Percentiles rank a stretch among this genome's conserved stretches.
Evolutionary conservation across 768 basidiomycete species (phyloP).

Genomic region (Mycena capillaripes): DNA sequence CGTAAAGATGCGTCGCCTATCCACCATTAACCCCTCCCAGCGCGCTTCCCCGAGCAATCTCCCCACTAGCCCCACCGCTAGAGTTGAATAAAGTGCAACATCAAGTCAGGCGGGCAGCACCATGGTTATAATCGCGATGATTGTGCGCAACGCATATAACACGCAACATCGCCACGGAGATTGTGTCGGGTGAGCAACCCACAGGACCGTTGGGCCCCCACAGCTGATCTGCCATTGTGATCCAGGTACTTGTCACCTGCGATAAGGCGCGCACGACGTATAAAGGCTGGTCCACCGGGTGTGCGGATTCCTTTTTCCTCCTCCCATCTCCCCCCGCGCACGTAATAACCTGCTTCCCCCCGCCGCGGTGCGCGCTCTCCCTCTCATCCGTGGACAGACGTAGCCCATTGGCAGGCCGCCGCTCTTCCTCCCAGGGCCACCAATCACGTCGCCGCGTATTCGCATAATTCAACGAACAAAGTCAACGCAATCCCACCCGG

Average conservation of each 20-base stretch:
- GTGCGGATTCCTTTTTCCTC: constrained; percentile 21
- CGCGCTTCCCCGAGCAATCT: constrained; percentile 1
- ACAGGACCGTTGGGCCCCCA: constrained; percentile 3
- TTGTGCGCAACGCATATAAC: constrained; percentile 9
- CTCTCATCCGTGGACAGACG: neutral
- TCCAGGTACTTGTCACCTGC: constrained; percentile 30
- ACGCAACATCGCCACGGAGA: constrained; percentile 28
- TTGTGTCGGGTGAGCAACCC: constrained; percentile 32
- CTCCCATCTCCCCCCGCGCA: neutral
- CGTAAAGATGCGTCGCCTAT: neutral
- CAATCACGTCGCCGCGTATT: neutral
- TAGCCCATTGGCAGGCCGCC: neutral
- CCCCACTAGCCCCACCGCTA: constrained; percentile 21
- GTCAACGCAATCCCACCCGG: neutral
- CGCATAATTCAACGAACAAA: neutral
- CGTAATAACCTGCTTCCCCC: constrained; percentile 2
- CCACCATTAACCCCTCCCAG: neutral
- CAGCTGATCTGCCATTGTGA: constrained; percentile 38
- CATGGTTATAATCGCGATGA: constrained; percentile 30
- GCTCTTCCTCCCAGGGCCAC: neutral
- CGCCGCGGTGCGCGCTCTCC: neutral
- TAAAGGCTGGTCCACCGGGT: constrained; percentile 15
- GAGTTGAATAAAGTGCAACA: constrained; percentile 7
- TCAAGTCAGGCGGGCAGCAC: constrained; percentile 27
- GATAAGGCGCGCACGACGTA: constrained; percentile 30